Base-by-base conservation (phyloP, 441 rosid species). In the Erysimum pusillum region DNA sequence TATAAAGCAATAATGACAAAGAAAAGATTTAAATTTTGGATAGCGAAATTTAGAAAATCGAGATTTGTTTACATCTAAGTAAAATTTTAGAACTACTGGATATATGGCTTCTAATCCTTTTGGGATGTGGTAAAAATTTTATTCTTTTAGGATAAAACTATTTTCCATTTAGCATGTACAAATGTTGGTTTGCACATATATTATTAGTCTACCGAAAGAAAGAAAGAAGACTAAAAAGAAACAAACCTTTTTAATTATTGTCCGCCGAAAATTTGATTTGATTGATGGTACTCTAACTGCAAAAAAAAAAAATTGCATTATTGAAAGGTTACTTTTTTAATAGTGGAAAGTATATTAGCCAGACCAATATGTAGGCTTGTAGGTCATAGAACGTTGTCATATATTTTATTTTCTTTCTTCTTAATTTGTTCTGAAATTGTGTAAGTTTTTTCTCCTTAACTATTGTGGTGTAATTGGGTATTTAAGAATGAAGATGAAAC, bases 401-500 rank as follows among this genome's bases (percentile, higher is more conserved):
- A 53, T 15, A 52, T 32, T 2, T 34, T 22, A 25, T 25, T 25
- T 25, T 25, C 28, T 25, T 52, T 34, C n/a, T 48, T 60, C 4
- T 31, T 6, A 25, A 25, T 4, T 11, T 28, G 0, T 52, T 25
- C 15, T 39, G 46, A 17, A 75, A 17, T 5, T 28, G 4, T 39
- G 48, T 45, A 17, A 7, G 2, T 49, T 35, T 8, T 39, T 59
- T 58, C 18, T 58, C 45, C 35, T 48, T 69, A 46, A 45, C 1
- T 54, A 45, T 31, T 25, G 53, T 36, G 61, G 14, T 62, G 45
- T 52, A 56, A 56, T 8, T 67, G 42, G 44, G 45, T 63, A 63
- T 69, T 76, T 56, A 76, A 70, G 45, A 70, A 56, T 28, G 76
- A 70, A 28, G n/a, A 63, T 56, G 59, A 63, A 70, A 9, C 44